Conservation (phyloP, 2,329 filamentous ascomycete genomes). For the Diaporthe sp. region DNA sequence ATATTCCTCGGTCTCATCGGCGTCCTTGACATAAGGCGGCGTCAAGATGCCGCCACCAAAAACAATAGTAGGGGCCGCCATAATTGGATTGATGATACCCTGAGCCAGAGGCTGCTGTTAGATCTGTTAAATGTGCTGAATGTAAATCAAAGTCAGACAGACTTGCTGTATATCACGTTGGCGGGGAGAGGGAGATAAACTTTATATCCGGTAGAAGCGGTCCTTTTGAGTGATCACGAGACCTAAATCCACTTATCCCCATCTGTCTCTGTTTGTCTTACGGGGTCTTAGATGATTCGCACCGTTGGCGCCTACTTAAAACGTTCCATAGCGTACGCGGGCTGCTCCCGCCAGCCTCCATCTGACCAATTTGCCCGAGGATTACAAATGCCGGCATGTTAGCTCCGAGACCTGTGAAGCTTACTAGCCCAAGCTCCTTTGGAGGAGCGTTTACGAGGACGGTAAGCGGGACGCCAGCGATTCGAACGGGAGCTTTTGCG, state of each 20-base stretch:
- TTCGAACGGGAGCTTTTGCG: not conserved
- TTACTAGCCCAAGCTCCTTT: not conserved
- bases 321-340: not conserved
- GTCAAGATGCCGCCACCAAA: slow-evolving; percentile 20
- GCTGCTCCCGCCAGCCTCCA: not conserved
- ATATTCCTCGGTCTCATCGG: not conserved
- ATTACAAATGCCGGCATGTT: not conserved
- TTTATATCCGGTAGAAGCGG: not conserved
- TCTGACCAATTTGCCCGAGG: not conserved
- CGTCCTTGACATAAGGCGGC: not conserved
- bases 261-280: too few species aligned
- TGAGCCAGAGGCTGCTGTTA: not conserved
- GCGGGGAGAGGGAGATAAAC: not conserved
- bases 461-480: not conserved
- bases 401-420: not conserved
- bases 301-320: not conserved
- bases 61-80: slow-evolving; percentile 17
- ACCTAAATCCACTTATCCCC: not conserved
- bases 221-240: too few species aligned
- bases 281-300: not conserved
- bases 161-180: not conserved
- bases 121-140: not conserved
- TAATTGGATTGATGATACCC: not conserved
- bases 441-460: not conserved
- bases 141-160: not conserved